A percentile compares a stretch with the other conserved stretches of the same genome.
These are phyloP conservation scores for Scheffersomyces quercinus DNA, from an alignment of 1,139 yeast genomes.

Conservation along the genomic window DNA sequence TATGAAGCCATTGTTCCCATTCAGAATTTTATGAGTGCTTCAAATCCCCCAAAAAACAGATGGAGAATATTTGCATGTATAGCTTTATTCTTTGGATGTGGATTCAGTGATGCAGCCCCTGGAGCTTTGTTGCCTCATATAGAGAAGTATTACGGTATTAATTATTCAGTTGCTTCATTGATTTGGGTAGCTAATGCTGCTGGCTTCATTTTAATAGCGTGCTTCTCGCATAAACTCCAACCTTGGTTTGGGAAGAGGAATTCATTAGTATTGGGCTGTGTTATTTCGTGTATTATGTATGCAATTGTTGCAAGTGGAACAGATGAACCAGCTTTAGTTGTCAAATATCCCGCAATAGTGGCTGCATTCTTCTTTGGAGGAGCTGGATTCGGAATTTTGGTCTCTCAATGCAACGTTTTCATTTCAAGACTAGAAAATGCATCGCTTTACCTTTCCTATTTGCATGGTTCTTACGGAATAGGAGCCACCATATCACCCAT, in stretches of 20 bases:
- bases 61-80: conserved; percentile 12
- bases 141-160: conserved; percentile 35
- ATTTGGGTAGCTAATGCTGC: conserved; percentile 45
- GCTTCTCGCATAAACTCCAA: conserved; percentile 31
- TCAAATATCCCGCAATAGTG: conserved; percentile 41
- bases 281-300: conserved; percentile 34
- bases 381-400: conserved; percentile 51
- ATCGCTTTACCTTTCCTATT: conserved; percentile 47
- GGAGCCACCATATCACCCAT: conserved; percentile 63
- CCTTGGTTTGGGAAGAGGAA: conserved; percentile 38
- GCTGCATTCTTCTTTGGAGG: conserved; percentile 57
- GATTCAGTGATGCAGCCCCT: conserved; percentile 38
- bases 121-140: conserved; percentile 44
- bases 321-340: conserved; percentile 39
- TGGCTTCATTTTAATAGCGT: conserved; percentile 39
- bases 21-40: conserved; percentile 9
- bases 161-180: conserved; percentile 40
- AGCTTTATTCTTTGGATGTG: conserved; percentile 17
- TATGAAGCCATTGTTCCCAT: conserved; percentile 17
- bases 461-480: conserved; percentile 59
- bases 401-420: conserved; percentile 56
- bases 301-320: conserved; percentile 33
- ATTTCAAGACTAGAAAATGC: conserved; percentile 48
- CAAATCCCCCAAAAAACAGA: conserved; percentile 10
- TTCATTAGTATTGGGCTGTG: conserved; percentile 33